A percentile compares a stretch with the other conserved stretches of the same genome.
phyloP scores from a whole-genome alignment of 1,284 basidiomycete species.

The Leccinum variabile region DNA sequence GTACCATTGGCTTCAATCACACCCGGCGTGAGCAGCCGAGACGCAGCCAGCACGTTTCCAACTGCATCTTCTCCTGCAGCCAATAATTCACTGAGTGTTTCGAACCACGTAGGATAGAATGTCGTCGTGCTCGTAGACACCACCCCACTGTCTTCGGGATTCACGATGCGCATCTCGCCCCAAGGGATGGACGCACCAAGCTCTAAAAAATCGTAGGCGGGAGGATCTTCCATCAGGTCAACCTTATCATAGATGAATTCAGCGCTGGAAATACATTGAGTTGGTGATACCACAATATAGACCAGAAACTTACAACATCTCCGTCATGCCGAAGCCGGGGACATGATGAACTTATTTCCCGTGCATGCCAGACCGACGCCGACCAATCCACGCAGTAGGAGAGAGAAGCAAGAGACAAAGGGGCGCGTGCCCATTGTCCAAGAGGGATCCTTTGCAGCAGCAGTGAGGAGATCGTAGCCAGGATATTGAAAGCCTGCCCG shows the following conservation, averaged over 20 bases:
- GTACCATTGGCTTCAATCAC: neutral
- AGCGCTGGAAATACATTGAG: too few relatives aligned
- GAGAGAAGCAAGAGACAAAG: slow-evolving; percentile 13
- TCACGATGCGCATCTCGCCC: slow-evolving; percentile 36
- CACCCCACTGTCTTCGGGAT: slow-evolving; percentile 28
- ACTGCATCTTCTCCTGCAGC: slow-evolving; percentile 13
- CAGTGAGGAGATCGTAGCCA: slow-evolving; percentile 19
- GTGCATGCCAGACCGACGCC: too few relatives aligned
- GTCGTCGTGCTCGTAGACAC: neutral
- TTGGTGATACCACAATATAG: too few relatives aligned
- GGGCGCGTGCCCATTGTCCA: too few relatives aligned
- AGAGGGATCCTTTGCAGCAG: too few relatives aligned
- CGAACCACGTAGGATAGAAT: slow-evolving; percentile 32
- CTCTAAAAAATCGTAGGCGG: slow-evolving; percentile 31
- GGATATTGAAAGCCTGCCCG: slow-evolving; percentile 25
- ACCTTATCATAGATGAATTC: slow-evolving; percentile 37
- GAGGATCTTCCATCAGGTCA: slow-evolving; percentile 18
- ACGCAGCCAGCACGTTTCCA: slow-evolving; percentile 33
- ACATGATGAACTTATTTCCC: too few relatives aligned
- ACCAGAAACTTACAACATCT: too few relatives aligned
- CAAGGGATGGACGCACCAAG: slow-evolving; percentile 29
- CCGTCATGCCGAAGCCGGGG: too few relatives aligned
- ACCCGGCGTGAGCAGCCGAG: slow-evolving; percentile 29
- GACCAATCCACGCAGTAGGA: neutral
- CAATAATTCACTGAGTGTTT: slow-evolving; percentile 11